Base-by-base conservation (phyloP, 257 asterid genomes). In the Ballota nigra region DNA sequence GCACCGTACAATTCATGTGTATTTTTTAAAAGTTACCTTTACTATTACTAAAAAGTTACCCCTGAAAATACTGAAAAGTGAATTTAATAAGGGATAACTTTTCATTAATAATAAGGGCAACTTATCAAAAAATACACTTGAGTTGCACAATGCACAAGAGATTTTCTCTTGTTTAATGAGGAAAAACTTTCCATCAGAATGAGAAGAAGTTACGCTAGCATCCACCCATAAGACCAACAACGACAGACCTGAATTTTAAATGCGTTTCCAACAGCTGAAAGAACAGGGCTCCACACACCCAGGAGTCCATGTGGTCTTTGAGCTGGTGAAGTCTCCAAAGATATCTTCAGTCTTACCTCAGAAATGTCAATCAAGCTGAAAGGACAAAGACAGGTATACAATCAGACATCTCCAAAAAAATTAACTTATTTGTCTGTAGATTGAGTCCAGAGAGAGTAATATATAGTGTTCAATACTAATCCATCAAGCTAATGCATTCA, bases 231-330 rank as follows among this genome's bases (percentile, higher is more conserved):
- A 56, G 13, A 62, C 43, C 41, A 43, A 66, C 19, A 71, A 52
- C 43, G 43, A 43, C 79, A 73, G 49, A 91, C 97, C 96, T 91
- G 97, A 77, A 95, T 71, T 83, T 95, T 95, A 68, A 95, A 95
- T 70, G 98, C 97, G 73, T 89, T 95, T 70, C 99, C 99, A 77
- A 95, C 87, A 72, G 99, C 99, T 53, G 99, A 91, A 51, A 95
- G 92, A 70, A 95, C 82, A 69, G 99, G 99, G 62, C 99, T 83
- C 99, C 99, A 95, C 31, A 95, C 92, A 55, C 99, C 99, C 58
- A 95, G 83, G 75, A 85, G 93, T 68, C 98, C 99, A 73, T 83
- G 92, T 33, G 97, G 99, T 77, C 99, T 84, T 79, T 91, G 86
- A 66, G 92, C 92, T 34, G 99, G 97, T 73, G 91, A 87, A 72